Evolutionary conservation across 2,329 filamentous ascomycete genomes (phyloP).

Genomic region (Fusarium domesticum): DNA sequence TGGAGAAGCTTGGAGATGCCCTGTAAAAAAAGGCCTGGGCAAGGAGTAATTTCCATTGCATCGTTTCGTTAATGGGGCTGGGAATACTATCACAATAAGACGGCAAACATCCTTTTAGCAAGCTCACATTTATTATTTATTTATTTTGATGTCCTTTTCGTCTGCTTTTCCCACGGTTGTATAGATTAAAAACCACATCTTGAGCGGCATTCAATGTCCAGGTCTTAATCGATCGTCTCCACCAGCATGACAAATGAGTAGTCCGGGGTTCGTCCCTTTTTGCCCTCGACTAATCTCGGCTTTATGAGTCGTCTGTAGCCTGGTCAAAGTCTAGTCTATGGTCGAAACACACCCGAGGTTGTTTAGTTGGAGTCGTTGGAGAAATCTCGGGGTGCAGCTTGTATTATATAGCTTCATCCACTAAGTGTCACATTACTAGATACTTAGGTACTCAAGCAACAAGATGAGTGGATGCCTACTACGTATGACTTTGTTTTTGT

Average conservation of each 20-base stretch:
- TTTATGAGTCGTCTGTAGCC: neutral
- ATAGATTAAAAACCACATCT: constrained; percentile 2
- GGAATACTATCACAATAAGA: too few species aligned
- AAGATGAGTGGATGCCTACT: too few species aligned
- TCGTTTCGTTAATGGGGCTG: too few species aligned
- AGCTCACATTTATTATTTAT: neutral
- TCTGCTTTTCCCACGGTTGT: neutral
- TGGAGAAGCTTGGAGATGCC: constrained; percentile 6
- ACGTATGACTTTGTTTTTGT: too few species aligned
- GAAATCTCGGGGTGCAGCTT: neutral
- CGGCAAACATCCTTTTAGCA: too few species aligned
- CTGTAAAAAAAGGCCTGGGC: constrained; percentile 11
- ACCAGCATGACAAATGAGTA: constrained; percentile 24
- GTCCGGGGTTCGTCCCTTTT: constrained; percentile 21
- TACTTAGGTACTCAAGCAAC: too few species aligned
- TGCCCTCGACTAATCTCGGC: neutral
- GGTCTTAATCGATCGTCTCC: constrained; percentile 10
- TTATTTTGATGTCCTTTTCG: neutral
- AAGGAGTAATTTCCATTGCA: too few species aligned
- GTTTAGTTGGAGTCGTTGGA: too few species aligned
- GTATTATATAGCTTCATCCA: neutral
- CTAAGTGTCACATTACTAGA: too few species aligned
- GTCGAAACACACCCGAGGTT: neutral
- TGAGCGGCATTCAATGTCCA: constrained; percentile 21
- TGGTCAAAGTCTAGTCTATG: neutral